Evolutionary conservation across 805 yeast genomes (phyloP).

Genomic region (Saturnispora halmiae): DNA sequence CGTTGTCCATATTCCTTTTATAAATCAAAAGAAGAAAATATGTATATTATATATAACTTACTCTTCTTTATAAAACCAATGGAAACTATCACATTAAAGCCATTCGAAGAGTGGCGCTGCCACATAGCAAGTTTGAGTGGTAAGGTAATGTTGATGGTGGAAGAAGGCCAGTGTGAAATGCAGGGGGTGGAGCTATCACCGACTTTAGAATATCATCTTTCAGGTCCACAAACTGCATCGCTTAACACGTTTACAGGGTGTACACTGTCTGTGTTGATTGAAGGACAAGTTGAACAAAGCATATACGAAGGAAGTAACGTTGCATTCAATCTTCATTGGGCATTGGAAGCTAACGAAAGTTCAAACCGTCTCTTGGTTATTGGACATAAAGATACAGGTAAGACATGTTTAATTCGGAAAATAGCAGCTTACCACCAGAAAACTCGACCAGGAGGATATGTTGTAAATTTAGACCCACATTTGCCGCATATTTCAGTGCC

Average conservation of each 20-base stretch:
- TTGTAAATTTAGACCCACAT: conserved; percentile 71
- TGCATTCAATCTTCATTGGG: conserved; percentile 9
- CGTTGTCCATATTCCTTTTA: conserved; percentile 4
- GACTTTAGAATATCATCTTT: conserved; percentile 51
- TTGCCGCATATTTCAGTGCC: conserved; percentile 50
- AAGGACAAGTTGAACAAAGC: conserved; percentile 54
- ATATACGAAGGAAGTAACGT: conserved; percentile 9
- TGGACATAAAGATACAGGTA: conserved; percentile 71
- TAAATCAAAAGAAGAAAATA: conserved; percentile 1
- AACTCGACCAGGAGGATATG: conserved; percentile 50
- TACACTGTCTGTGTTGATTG: conserved; percentile 62
- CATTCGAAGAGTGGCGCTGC: conserved; percentile 57
- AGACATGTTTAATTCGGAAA: conserved; percentile 63
- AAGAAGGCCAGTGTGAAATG: conserved; percentile 73
- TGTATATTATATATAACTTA: neutral
- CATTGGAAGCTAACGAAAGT: conserved; percentile 1
- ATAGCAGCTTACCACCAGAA: conserved; percentile 70
- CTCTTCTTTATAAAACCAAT: neutral
- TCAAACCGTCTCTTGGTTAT: conserved; percentile 47
- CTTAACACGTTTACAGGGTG: conserved; percentile 42
- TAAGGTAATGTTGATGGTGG: conserved; percentile 36
- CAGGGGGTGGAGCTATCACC: conserved; percentile 88
- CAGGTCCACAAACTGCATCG: conserved; percentile 43
- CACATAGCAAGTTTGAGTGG: conserved; percentile 45
- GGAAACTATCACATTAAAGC: conserved; percentile 5